Evolutionary conservation across 306 rosid genomes (phyloP).

Genomic region (Pterocarpus macrocarpus): DNA sequence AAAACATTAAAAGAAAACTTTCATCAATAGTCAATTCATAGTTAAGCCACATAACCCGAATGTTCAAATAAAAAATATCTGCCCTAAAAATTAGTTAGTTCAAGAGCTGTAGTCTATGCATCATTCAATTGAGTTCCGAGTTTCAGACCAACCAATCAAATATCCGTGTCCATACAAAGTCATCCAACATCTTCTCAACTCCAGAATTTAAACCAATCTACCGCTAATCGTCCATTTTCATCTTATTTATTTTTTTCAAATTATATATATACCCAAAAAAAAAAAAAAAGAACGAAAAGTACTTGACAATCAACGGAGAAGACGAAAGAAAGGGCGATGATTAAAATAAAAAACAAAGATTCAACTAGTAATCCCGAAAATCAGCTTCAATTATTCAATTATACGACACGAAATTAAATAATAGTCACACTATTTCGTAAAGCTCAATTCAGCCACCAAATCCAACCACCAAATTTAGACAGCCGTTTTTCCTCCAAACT

Average conservation of each 20-base stretch:
- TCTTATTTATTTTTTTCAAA: slow-evolving; percentile 8
- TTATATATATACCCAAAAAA: neutral
- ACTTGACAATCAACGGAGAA: slow-evolving; percentile 19
- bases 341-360: neutral
- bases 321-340: neutral
- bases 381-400: slow-evolving; percentile 5
- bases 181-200: slow-evolving; percentile 27
- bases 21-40: neutral
- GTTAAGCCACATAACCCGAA: slow-evolving; percentile 3
- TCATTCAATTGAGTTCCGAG: neutral
- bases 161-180: neutral
- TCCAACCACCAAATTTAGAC: slow-evolving; percentile 41
- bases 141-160: slow-evolving; percentile 6
- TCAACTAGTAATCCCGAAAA: slow-evolving; percentile 2
- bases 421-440: neutral
- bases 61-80: neutral
- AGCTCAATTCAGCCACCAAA: slow-evolving; percentile 17
- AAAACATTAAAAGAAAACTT: slow-evolving; percentile 3
- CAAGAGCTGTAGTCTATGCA: slow-evolving; percentile 11
- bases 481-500: slow-evolving; percentile 4
- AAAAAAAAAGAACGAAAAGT: slow-evolving; percentile 35
- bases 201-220: slow-evolving; percentile 18
- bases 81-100: neutral
- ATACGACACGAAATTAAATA: slow-evolving; percentile 15
- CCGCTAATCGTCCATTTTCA: neutral